Percentiles rank a stretch among this genome's conserved stretches.
Evolutionary conservation across 1,139 yeast genomes (phyloP).

Genomic region (Protomyces lactucae-debilis): DNA sequence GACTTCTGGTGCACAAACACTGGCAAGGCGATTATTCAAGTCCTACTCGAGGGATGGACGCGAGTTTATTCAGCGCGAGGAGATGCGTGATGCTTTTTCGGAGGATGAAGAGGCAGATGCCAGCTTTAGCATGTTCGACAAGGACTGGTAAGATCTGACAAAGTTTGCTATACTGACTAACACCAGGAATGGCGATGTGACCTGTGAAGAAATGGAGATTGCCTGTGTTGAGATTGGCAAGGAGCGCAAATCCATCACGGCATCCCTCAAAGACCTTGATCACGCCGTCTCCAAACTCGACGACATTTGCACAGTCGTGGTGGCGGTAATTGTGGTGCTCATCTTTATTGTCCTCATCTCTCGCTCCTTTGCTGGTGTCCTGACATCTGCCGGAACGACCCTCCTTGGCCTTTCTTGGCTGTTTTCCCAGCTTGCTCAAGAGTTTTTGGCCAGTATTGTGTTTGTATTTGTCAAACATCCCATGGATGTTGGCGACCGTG

Average conservation of each 20-base stretch:
- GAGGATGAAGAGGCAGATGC: constrained; percentile 40
- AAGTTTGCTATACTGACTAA: not conserved
- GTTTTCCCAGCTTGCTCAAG: constrained; percentile 43
- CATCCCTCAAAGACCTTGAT: constrained; percentile 44
- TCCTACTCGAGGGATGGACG: constrained; percentile 38
- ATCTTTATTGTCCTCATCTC: constrained; percentile 45
- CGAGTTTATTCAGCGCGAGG: constrained; percentile 39
- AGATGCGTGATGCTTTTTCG: constrained; percentile 33
- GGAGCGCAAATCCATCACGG: constrained; percentile 41
- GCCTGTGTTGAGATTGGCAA: constrained; percentile 41
- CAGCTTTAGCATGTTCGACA: constrained; percentile 40
- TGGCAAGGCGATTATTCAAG: constrained; percentile 45
- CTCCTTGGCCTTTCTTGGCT: constrained; percentile 44
- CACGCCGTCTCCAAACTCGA: constrained; percentile 45
- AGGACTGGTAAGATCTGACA: constrained; percentile 34
- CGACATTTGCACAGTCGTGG: constrained; percentile 40
- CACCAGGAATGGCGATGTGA: constrained; percentile 39
- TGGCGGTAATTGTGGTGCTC: constrained; percentile 39
- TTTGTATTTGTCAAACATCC: constrained; percentile 46
- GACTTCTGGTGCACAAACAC: constrained; percentile 37
- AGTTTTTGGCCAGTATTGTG: constrained; percentile 43
- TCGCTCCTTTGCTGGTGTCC: constrained; percentile 43
- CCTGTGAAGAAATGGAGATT: constrained; percentile 42
- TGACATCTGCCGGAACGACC: constrained; percentile 45
- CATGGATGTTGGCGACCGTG: constrained; percentile 44